Evolutionary conservation across 73 alveolate species (phyloP).

Genomic region (Vitrella brassicaformis): DNA sequence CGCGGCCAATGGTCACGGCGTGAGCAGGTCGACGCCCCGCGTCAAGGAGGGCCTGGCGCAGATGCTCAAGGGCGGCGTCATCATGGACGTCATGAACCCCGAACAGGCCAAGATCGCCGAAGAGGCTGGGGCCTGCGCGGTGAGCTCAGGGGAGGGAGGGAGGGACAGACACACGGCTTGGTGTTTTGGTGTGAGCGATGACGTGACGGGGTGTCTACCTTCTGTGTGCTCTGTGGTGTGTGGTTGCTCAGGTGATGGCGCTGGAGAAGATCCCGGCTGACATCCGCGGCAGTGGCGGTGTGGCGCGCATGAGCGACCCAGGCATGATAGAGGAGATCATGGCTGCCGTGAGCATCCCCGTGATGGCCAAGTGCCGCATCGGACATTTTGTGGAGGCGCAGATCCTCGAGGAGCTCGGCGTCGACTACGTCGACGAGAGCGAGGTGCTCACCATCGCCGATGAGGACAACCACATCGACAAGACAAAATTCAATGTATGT

Average conservation of each 20-base stretch:
- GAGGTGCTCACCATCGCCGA: constrained; percentile 38
- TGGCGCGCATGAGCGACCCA: constrained; percentile 46
- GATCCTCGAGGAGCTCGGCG: constrained; percentile 23
- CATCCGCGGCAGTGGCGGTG: constrained; percentile 36
- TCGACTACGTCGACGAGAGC: constrained; percentile 37
- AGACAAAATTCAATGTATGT: constrained; percentile 27
- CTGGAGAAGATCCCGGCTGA: constrained; percentile 43
- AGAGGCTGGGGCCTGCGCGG: constrained; percentile 46
- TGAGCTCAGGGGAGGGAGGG: no score
- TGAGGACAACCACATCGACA: constrained; percentile 34
- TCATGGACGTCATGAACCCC: constrained; percentile 42
- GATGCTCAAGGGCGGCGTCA: constrained; percentile 45
- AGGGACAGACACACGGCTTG: no score
- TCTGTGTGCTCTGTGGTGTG: no score
- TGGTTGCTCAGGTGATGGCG: no score
- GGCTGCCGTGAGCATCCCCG: constrained; percentile 30
- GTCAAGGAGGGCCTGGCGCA: constrained; percentile 41
- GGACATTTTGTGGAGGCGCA: constrained; percentile 37
- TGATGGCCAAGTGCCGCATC: constrained; percentile 28
- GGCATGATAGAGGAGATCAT: constrained; percentile 40
- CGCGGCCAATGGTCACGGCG: background rate
- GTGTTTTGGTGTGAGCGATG: no score
- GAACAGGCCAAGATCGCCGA: constrained; percentile 44
- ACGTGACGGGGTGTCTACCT: no score
- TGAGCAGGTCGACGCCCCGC: background rate